Evolutionary conservation across 164 flowering plant genomes (phyloP).

Genomic region (Nymphaea thermarum): DNA sequence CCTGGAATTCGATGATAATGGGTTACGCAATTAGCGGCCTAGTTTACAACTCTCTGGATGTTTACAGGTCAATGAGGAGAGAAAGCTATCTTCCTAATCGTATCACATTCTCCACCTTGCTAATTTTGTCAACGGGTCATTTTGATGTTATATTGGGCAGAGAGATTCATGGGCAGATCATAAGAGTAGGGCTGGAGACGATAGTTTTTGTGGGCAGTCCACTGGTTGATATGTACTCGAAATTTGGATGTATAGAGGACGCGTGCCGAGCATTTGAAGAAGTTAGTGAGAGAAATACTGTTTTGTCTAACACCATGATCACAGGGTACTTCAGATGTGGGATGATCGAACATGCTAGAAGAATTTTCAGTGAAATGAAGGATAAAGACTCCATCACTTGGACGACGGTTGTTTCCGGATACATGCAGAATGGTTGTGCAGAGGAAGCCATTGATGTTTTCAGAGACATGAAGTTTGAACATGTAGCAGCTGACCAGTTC

Average conservation of each 20-base stretch:
- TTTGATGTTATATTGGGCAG: constrained; percentile 10
- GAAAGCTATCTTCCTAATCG: constrained; percentile 10
- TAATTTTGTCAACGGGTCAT: constrained; percentile 8
- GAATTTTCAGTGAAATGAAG: constrained; percentile 30
- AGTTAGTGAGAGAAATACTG: constrained; percentile 29
- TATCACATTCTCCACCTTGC: constrained; percentile 20
- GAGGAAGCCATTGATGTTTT: constrained; percentile 43
- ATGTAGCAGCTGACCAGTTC: constrained; percentile 51
- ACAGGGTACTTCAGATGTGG: constrained; percentile 30
- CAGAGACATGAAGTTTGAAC: constrained; percentile 48
- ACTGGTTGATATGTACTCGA: constrained; percentile 20
- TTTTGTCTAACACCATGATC: constrained; percentile 44
- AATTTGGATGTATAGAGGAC: constrained; percentile 20
- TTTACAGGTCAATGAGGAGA: constrained; percentile 16
- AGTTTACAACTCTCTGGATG: constrained; percentile 5
- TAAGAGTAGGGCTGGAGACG: constrained; percentile 15
- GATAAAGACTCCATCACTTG: constrained; percentile 63
- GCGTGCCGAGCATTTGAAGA: constrained; percentile 38
- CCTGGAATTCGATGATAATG: constrained; percentile 38
- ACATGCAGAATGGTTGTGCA: constrained; percentile 44
- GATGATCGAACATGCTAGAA: constrained; percentile 22
- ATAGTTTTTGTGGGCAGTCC: constrained; percentile 19
- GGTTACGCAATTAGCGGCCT: constrained; percentile 12
- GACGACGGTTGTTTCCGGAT: constrained; percentile 79
- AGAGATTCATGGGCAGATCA: constrained; percentile 20